Evolutionary conservation across 345 rosid species (phyloP).

Genomic region (Firmiana major): DNA sequence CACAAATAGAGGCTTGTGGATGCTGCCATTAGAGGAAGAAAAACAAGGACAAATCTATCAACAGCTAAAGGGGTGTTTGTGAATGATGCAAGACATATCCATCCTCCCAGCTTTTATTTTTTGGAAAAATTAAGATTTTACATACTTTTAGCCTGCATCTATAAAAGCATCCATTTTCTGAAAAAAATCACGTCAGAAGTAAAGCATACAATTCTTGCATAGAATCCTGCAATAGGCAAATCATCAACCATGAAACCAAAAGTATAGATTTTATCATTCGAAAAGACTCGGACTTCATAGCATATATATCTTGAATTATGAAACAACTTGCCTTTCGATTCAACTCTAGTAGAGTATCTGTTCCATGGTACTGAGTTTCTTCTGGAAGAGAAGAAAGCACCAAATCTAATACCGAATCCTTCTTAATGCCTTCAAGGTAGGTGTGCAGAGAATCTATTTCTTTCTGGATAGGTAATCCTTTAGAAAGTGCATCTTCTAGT

Average conservation of each 20-base stretch:
- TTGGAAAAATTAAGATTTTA: not conserved
- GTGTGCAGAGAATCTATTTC: conserved; percentile 63
- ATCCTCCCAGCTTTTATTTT: not conserved
- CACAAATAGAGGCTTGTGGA: not conserved
- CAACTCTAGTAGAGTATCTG: conserved; percentile 64
- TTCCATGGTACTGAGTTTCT: conserved; percentile 66
- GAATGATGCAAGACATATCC: not conserved
- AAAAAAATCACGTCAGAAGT: not conserved
- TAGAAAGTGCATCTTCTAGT: conserved; percentile 80
- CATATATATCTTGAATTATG: not conserved
- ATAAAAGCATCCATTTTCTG: not conserved
- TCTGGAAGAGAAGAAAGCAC: conserved; percentile 88
- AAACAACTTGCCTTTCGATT: conserved; percentile 62
- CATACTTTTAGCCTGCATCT: not conserved
- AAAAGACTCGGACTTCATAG: not conserved
- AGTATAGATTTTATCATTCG: not conserved
- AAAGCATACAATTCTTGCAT: not conserved
- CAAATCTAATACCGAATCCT: conserved; percentile 69
- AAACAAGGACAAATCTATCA: not conserved
- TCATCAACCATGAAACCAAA: not conserved
- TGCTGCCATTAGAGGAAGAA: not conserved
- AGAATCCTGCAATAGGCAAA: not conserved
- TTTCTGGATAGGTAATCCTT: conserved; percentile 79
- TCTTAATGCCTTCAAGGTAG: conserved; percentile 60
- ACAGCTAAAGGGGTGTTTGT: not conserved